Conservation (phyloP, 1,139 yeast species). For the Nadsonia starkeyi-henricii region DNA sequence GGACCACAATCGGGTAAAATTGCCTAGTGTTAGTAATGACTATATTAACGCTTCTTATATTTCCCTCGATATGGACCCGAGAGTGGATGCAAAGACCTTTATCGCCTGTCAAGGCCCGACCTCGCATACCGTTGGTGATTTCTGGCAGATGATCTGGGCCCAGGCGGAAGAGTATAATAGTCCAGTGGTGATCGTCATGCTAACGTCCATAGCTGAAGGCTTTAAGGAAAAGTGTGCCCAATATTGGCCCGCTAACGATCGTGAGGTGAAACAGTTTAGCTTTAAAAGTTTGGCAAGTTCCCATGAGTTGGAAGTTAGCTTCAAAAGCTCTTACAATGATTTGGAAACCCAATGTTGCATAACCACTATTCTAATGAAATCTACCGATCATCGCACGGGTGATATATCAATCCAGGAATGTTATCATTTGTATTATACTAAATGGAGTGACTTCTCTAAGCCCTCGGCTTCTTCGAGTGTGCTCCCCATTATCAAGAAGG, state of each 20-base stretch:
- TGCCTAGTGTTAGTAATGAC: conserved; percentile 24
- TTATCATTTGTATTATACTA: conserved; percentile 37
- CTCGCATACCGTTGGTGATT: conserved; percentile 44
- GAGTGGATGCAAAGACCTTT: conserved; percentile 24
- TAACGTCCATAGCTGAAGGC: conserved; percentile 63
- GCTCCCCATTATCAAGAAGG: conserved; percentile 21
- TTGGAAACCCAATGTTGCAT: neutral
- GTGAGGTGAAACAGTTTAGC: conserved; percentile 9
- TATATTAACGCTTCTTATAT: conserved; percentile 38
- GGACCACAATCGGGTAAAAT: conserved; percentile 39
- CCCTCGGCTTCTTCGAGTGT: conserved; percentile 31
- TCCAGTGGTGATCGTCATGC: conserved; percentile 61
- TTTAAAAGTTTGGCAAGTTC: conserved; percentile 9
- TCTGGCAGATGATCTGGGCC: conserved; percentile 73
- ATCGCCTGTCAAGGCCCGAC: conserved; percentile 70
- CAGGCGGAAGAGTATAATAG: conserved; percentile 24
- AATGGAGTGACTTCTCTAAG: conserved; percentile 44
- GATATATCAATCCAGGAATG: conserved; percentile 6
- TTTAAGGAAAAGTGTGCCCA: conserved; percentile 49
- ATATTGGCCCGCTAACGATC: conserved; percentile 50
- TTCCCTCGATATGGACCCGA: conserved; percentile 17
- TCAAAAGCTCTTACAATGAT: neutral
- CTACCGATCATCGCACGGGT: neutral
- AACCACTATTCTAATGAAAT: conserved; percentile 1
- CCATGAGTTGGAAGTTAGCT: conserved; percentile 5